A percentile compares a stretch with the other conserved stretches of the same genome.
These are phyloP conservation scores for Clausena lansium DNA, from an alignment of 345 rosid species.

Conservation along the genomic window DNA sequence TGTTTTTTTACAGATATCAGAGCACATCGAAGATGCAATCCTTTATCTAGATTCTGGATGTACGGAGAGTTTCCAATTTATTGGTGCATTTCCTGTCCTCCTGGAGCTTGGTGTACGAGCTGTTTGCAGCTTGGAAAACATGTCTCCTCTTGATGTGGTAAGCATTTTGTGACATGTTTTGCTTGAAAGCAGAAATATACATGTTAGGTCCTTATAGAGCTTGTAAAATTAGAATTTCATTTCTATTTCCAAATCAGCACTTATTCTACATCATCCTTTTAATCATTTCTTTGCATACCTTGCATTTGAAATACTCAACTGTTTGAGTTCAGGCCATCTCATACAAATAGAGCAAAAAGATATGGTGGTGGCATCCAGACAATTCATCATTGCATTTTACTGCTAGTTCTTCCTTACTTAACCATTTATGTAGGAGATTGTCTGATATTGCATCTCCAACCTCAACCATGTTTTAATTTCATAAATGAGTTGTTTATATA, in stretches of 20 bases:
- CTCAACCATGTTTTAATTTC: constrained; percentile 13
- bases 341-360: neutral
- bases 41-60: constrained; percentile 91
- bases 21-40: constrained; percentile 61
- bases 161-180: constrained; percentile 22
- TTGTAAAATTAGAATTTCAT: neutral
- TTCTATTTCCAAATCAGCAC: neutral
- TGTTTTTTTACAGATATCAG: constrained; percentile 54
- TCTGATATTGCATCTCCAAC: neutral
- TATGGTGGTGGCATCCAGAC: neutral
- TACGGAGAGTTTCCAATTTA: constrained; percentile 84
- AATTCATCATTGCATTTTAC: neutral
- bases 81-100: constrained; percentile 79
- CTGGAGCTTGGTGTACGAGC: constrained; percentile 71
- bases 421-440: neutral
- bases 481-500: constrained; percentile 23
- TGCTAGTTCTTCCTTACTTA: neutral
- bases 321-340: neutral
- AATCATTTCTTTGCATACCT: neutral
- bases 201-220: neutral
- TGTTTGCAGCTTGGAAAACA: constrained; percentile 80
- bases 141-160: constrained; percentile 75
- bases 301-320: neutral
- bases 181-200: neutral
- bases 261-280: neutral